A percentile compares a stretch with the other conserved stretches of the same genome.
phyloP scores from a whole-genome alignment of 2,329 filamentous ascomycete genomes.

The Arachnopeziza araneosa region DNA sequence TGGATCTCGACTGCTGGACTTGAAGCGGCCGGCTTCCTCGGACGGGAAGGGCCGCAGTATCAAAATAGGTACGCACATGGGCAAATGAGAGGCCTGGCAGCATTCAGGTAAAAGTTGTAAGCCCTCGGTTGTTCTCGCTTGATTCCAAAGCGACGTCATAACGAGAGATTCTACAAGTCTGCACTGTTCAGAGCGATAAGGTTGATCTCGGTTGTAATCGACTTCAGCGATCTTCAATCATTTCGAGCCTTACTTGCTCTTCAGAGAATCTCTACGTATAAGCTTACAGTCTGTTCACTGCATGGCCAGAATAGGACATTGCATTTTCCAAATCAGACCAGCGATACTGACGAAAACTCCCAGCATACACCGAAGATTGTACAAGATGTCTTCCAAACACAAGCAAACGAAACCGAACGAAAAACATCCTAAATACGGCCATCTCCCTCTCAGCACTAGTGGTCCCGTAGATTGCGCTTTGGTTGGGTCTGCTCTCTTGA shows the following conservation, averaged over 20 bases:
- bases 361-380: neutral
- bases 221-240: neutral
- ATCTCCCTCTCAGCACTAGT: slow-evolving; percentile 43
- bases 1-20: too few relatives aligned
- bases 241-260: neutral
- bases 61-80: neutral
- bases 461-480: slow-evolving; percentile 46
- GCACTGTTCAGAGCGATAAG: neutral
- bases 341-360: neutral
- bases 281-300: neutral
- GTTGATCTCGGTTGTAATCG: neutral
- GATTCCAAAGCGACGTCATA: neutral
- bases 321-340: neutral
- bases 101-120: neutral
- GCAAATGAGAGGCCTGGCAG: neutral
- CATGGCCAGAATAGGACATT: neutral
- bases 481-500: slow-evolving; percentile 50
- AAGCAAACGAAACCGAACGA: slow-evolving; percentile 21
- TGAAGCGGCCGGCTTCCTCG: too few relatives aligned
- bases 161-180: neutral
- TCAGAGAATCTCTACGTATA: neutral
- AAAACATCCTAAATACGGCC: slow-evolving; percentile 35
- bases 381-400: slow-evolving; percentile 17
- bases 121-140: neutral
- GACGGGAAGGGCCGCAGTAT: too few relatives aligned